phyloP scores from a whole-genome alignment of 305 asterid genomes.

The Solanum hybrid region DNA sequence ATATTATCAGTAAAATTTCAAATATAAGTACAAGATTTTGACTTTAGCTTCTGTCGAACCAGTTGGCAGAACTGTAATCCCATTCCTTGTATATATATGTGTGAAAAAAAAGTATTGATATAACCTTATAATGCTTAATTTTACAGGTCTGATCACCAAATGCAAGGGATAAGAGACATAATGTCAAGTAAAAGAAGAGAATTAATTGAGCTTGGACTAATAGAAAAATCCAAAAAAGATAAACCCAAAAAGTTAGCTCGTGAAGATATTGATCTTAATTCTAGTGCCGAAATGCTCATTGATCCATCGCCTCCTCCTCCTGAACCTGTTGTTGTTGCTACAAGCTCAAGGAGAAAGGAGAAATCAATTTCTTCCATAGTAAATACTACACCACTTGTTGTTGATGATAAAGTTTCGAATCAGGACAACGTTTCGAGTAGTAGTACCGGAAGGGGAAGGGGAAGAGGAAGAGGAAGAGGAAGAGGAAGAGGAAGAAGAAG shows the following conservation, averaged over 20 bases:
- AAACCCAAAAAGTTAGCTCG: too few species aligned
- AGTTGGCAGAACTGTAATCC: too few species aligned
- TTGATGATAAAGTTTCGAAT: neutral
- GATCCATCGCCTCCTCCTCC: neutral
- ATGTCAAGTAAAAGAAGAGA: too few species aligned
- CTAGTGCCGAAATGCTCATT: neutral
- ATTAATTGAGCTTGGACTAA: too few species aligned
- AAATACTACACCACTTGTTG: neutral
- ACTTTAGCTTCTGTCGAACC: neutral
- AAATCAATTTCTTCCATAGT: neutral
- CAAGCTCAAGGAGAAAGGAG: too few species aligned
- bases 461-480: neutral
- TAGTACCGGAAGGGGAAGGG: neutral
- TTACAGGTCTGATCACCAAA: too few species aligned
- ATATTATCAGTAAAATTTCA: neutral
- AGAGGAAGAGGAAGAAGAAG: neutral
- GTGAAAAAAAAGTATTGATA: too few species aligned
- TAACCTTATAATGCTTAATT: too few species aligned
- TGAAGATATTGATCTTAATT: neutral
- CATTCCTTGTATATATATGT: too few species aligned
- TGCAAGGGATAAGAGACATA: too few species aligned
- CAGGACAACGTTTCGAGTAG: neutral
- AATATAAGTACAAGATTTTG: neutral
- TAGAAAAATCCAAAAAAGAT: too few species aligned
- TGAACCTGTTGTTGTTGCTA: too few species aligned